Evolutionary conservation across 495 filamentous ascomycete species (phyloP).

Genomic region (Margaritispora aquatica): DNA sequence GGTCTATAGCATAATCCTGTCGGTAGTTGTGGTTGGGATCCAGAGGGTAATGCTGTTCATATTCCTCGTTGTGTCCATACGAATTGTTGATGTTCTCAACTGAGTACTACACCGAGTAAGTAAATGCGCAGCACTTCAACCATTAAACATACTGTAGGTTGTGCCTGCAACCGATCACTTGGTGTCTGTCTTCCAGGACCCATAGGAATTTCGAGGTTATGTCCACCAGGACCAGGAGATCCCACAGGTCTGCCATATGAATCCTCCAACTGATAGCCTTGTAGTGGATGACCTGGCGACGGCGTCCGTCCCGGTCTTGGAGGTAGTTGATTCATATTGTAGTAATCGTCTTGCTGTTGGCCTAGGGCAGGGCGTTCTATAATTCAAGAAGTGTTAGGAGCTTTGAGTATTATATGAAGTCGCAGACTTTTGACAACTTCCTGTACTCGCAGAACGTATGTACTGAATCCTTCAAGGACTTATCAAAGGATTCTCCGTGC

Average conservation of each 20-base stretch:
- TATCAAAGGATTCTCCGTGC: constrained; percentile 11
- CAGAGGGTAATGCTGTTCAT: constrained; percentile 42
- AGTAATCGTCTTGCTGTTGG: constrained; percentile 49
- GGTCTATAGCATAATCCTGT: constrained; percentile 68
- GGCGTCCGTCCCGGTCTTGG: constrained; percentile 45
- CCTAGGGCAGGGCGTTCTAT: constrained; percentile 22
- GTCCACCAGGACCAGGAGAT: constrained; percentile 26
- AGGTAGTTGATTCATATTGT: constrained; percentile 44
- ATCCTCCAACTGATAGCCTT: constrained; percentile 69
- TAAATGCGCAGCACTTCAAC: not conserved
- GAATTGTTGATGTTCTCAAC: constrained; percentile 69
- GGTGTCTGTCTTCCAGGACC: constrained; percentile 43
- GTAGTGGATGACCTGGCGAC: constrained; percentile 46
- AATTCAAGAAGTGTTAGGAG: constrained; percentile 8
- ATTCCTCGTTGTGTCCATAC: constrained; percentile 62
- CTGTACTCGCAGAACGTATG: constrained; percentile 17
- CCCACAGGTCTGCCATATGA: constrained; percentile 18
- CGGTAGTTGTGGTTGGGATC: constrained; percentile 38
- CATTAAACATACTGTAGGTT: constrained; percentile 57
- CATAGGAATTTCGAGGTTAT: constrained; percentile 63
- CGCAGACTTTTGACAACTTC: constrained; percentile 7
- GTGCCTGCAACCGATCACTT: constrained; percentile 60
- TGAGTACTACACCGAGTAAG: constrained; percentile 53
- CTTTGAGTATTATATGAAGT: constrained; percentile 1
- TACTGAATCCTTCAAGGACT: not conserved